Evolutionary conservation across 345 rosid species (phyloP).

Genomic region (Microcos paniculata): DNA sequence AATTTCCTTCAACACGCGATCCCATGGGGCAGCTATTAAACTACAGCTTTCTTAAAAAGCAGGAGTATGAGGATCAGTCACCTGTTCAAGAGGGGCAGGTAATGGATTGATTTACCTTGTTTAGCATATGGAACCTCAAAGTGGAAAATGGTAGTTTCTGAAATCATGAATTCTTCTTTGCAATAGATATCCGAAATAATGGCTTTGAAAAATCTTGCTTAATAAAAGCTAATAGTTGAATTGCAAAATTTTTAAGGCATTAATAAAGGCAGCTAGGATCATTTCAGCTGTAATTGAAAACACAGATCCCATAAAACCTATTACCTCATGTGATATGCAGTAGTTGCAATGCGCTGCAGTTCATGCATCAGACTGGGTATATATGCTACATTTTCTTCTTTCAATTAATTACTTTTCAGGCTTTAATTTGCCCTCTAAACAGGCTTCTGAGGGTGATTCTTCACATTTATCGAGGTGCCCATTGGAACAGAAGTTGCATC

Average conservation of each 20-base stretch:
- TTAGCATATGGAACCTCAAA: background rate
- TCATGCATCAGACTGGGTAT: background rate
- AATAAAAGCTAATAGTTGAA: background rate
- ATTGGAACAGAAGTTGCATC: slow-evolving; percentile 38
- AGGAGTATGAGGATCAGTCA: slow-evolving; percentile 48
- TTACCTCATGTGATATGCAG: background rate
- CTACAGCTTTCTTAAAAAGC: slow-evolving; percentile 36
- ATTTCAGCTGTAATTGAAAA: slow-evolving; percentile 2
- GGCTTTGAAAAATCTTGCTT: background rate
- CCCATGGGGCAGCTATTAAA: slow-evolving; percentile 39
- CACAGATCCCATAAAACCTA: background rate
- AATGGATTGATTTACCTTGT: slow-evolving; percentile 12
- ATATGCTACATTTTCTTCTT: background rate
- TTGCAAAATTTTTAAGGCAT: background rate
- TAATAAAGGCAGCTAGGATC: background rate
- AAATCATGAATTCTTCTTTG: slow-evolving; percentile 6
- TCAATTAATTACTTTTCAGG: background rate
- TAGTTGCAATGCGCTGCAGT: background rate
- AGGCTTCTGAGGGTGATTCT: slow-evolving; percentile 32
- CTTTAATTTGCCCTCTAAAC: slow-evolving; percentile 16
- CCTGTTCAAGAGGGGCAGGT: slow-evolving; percentile 59
- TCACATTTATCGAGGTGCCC: slow-evolving; percentile 31
- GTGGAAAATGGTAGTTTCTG: slow-evolving; percentile 7
- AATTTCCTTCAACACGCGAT: slow-evolving; percentile 31
- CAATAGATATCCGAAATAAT: background rate